Base-by-base conservation (phyloP, 352 stramenopile species). In the Blastocystis sp. region DNA sequence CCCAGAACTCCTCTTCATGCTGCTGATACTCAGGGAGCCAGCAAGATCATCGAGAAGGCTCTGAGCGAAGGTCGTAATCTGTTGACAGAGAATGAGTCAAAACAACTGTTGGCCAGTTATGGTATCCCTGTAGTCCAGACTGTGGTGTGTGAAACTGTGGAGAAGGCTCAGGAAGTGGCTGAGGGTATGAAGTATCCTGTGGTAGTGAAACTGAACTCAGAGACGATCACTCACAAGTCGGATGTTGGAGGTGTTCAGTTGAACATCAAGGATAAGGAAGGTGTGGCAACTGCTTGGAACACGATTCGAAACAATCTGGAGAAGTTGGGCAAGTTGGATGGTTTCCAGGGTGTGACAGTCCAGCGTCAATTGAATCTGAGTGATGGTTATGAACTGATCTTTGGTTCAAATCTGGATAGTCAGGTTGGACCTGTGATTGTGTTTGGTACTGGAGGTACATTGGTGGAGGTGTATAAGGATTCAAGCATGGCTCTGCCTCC, bases 381-480 rank as follows among this genome's bases (percentile, higher is more conserved):
- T 43, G 77, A 87, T 39, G 77, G 77, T 24, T 87, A 87, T 39
- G 74, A 86, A 39, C 43, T 86, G 7, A 86, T 86, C 54, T 74
- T 86, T 27, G 74, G 74, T 6, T 54, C 37, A 21, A 87, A 87
- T 35, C 49, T 78, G 49, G 77, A 87, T 43, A 73, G 32, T 43
- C 77, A 87, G 56, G 61, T 87, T n/a, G 77, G 77, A 27, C 77
- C 77, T n/a, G 65, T 87, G 49, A 81, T 87, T 42, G 77, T 87
- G n/a, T 87, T 87, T 61, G 77, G 77, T 27, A 87, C 77, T n/a
- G 77, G 77, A 51, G 77, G 77, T 32, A 87, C 77, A 7, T 39
- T 87, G 51, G 77, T 87, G 49, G 77, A 87, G 56, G 77, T 87
- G 51, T 87, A 87, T 51, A 87, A 87, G 56, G 77, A 87, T 43